Conservation (phyloP, 2,329 filamentous ascomycete species). For the Anthostomella pinea region DNA sequence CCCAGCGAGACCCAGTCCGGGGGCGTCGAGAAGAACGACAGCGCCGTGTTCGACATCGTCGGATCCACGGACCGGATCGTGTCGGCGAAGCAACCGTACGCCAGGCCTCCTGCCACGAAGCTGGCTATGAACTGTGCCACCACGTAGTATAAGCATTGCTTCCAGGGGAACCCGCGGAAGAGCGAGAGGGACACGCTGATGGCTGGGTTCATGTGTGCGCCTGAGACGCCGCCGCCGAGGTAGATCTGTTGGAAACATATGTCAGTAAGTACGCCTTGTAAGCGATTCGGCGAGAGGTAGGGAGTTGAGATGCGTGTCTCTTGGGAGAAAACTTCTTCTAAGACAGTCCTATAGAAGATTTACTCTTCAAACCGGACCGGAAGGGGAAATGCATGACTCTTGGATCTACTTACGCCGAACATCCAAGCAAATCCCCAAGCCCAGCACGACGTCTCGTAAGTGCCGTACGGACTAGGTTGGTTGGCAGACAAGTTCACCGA, state of each 20-base stretch:
- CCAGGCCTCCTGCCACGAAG: conserved; percentile 28
- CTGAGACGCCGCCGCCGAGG: conserved; percentile 26
- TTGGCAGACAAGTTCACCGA: conserved; percentile 24
- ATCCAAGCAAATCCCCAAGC: conserved; percentile 30
- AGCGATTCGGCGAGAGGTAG: no score
- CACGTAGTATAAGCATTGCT: conserved; percentile 30
- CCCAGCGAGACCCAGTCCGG: conserved; percentile 20
- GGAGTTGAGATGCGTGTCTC: no score
- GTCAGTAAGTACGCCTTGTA: no score
- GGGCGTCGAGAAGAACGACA: conserved; percentile 32
- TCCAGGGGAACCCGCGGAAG: conserved; percentile 38
- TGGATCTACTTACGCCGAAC: no score
- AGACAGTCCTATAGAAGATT: no score
- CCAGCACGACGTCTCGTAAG: conserved; percentile 28
- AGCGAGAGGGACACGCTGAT: conserved; percentile 34
- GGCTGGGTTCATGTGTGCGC: conserved; percentile 32
- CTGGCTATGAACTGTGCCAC: conserved; percentile 28
- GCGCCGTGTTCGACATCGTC: conserved; percentile 24
- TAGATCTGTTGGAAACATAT: no score
- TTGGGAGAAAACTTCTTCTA: no score
- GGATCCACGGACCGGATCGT: conserved; percentile 31
- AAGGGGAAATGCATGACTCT: no score
- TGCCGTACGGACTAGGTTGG: conserved; percentile 20
- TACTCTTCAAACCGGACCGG: no score
- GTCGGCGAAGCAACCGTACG: conserved; percentile 28